These are phyloP conservation scores for Metschnikowia arizonensis DNA, from an alignment of 805 yeast species.

Conservation along the genomic window DNA sequence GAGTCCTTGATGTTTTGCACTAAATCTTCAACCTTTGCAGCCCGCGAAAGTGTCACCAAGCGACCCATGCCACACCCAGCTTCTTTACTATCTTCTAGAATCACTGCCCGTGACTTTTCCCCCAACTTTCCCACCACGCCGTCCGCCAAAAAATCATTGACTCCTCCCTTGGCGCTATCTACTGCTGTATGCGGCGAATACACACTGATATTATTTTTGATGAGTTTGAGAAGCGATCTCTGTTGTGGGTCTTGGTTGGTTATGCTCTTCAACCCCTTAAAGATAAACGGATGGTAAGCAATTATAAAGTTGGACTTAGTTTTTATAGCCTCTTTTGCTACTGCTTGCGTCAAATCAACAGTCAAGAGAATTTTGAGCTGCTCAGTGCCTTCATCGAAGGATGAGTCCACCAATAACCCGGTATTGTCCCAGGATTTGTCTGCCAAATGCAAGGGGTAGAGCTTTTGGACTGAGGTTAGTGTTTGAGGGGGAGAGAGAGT, in stretches of 20 bases:
- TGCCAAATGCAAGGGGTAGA: constrained; percentile 80
- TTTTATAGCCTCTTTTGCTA: constrained; percentile 78
- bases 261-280: constrained; percentile 77
- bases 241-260: constrained; percentile 73
- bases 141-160: constrained; percentile 83
- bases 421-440: constrained; percentile 95
- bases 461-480: constrained; percentile 51
- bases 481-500: not conserved
- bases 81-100: constrained; percentile 42
- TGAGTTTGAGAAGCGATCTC: constrained; percentile 62
- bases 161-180: constrained; percentile 90
- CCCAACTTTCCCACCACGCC: constrained; percentile 41
- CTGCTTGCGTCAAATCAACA: constrained; percentile 78
- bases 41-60: constrained; percentile 44
- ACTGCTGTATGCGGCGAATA: constrained; percentile 96
- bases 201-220: constrained; percentile 77
- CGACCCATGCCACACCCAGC: constrained; percentile 82
- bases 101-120: constrained; percentile 29
- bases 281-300: constrained; percentile 92
- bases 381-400: constrained; percentile 19
- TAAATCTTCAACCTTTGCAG: constrained; percentile 42
- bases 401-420: constrained; percentile 77
- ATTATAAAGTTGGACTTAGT: constrained; percentile 54
- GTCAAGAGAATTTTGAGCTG: constrained; percentile 55
- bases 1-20: constrained; percentile 50